Evolutionary conservation across 768 basidiomycete genomes (phyloP), one percentile per base, ranked within the genome.

Genomic region (Phanerodontia chrysosporium): DNA sequence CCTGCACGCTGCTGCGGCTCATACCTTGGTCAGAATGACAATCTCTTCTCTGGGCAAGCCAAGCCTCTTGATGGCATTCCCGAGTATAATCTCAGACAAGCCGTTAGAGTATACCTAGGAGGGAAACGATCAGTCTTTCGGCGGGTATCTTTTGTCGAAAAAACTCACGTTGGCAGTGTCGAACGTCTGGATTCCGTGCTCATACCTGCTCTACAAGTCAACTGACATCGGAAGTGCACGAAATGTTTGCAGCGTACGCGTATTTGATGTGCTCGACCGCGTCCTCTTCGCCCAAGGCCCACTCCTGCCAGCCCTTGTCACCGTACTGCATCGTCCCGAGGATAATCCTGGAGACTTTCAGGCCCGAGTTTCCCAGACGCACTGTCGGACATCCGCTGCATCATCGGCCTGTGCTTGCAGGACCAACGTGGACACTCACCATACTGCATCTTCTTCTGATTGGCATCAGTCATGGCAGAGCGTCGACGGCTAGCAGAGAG

Each of bases 1-100:
- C n/a, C n/a, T n/a, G n/a, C n/a, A n/a, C n/a, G n/a, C n/a, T n/a
- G n/a, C n/a, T n/a, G n/a, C n/a, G n/a, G n/a, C n/a, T n/a, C n/a
- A 32, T 29, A 62, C 69, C 73, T 83, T 84, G 52, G 81, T 82
- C 68, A 83, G 71, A 51, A 84, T 73, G 10, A 83, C 80, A 30
- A 82, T 65, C 61, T 76, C 74, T 21, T 80, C 78, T 12, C 82
- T 72, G 0, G 79, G 80, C 1, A 80, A 68, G 18, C 76, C 58
- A 54, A 75, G 67, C 64, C 75, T 61, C 65, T 78, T 80, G 65
- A 83, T 74, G 3, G 77, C 78, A 52, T 78, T 77, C 22, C 80
- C 80, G 24, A 81, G 69, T 60, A 82, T 75, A 35, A 66, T 58
- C 64, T 82, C 80, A 0, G 76, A 76, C 4, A 70, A 58, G 9